A percentile compares a stretch with the other conserved stretches of the same genome.
These are phyloP conservation scores for Leccinum truebloodii DNA, from an alignment of 768 basidiomycete species.

Conservation along the genomic window DNA sequence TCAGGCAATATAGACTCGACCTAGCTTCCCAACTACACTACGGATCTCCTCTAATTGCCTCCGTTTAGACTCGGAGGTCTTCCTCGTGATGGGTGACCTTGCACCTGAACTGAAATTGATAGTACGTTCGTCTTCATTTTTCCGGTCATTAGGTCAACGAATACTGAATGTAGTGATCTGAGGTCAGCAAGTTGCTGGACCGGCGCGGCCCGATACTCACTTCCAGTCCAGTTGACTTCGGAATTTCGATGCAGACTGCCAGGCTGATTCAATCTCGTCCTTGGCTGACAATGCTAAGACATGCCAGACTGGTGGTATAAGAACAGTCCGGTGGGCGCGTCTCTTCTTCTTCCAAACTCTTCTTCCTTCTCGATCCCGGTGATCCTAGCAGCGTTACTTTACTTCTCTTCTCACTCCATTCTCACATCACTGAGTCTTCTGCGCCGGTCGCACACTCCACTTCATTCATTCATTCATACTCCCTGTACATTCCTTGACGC, in stretches of 20 bases:
- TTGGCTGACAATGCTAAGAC: constrained; percentile 24
- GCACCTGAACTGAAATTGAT: neutral
- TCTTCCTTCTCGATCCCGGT: constrained; percentile 52
- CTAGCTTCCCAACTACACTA: neutral
- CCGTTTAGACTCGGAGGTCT: neutral
- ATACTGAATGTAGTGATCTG: neutral
- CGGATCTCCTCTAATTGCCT: neutral
- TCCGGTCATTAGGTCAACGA: neutral
- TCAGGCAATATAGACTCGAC: neutral
- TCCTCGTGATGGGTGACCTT: neutral
- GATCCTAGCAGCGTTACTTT: constrained; percentile 38
- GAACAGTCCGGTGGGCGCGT: constrained; percentile 10
- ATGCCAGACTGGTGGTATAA: constrained; percentile 22
- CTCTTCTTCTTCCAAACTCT: constrained; percentile 36
- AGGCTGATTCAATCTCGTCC: constrained; percentile 13
- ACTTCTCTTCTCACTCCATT: constrained; percentile 19
- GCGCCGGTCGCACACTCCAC: constrained; percentile 28
- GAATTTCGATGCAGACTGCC: constrained; percentile 13
- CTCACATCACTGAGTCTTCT: constrained; percentile 21
- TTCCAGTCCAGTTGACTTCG: neutral
- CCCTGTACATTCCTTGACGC: constrained; percentile 14
- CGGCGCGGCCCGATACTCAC: neutral
- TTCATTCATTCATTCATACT: constrained; percentile 12
- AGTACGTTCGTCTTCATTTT: neutral
- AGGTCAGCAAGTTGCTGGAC: neutral